phyloP scores from a whole-genome alignment of 371 early-diverging fungal species.

The Mortierella sp. region DNA sequence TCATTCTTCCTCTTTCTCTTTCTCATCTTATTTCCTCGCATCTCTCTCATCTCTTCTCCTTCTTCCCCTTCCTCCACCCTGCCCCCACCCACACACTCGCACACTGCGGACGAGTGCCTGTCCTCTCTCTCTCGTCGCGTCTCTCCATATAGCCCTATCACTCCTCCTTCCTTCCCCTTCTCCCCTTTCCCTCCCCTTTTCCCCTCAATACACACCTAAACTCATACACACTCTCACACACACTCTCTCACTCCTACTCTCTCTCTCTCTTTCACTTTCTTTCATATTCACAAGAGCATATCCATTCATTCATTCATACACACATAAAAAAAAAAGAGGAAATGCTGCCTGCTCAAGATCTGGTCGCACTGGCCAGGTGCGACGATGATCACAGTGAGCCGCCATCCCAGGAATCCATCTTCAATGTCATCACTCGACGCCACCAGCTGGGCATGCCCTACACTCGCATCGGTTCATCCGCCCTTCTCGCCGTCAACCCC shows the following conservation, averaged over 20 bases:
- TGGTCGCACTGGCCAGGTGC: constrained; percentile 41
- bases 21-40: neutral
- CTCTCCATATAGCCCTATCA: no score
- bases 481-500: constrained; percentile 70
- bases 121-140: no score
- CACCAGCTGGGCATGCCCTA: constrained; percentile 66
- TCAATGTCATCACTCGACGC: constrained; percentile 63
- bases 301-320: neutral
- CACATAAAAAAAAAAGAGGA: neutral
- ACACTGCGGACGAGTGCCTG: neutral
- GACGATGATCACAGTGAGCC: constrained; percentile 46
- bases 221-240: no score
- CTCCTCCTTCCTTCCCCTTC: no score
- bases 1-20: neutral
- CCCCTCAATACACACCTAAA: no score
- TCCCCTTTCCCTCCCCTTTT: no score
- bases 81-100: neutral
- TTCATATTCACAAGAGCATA: no score
- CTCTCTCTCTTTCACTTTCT: no score
- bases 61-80: neutral
- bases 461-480: constrained; percentile 67
- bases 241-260: no score
- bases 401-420: constrained; percentile 67
- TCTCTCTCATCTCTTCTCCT: neutral
- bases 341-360: constrained; percentile 44